phyloP scores from a whole-genome alignment of 495 filamentous ascomycete species.

The Aspergillus coremiiformis region DNA sequence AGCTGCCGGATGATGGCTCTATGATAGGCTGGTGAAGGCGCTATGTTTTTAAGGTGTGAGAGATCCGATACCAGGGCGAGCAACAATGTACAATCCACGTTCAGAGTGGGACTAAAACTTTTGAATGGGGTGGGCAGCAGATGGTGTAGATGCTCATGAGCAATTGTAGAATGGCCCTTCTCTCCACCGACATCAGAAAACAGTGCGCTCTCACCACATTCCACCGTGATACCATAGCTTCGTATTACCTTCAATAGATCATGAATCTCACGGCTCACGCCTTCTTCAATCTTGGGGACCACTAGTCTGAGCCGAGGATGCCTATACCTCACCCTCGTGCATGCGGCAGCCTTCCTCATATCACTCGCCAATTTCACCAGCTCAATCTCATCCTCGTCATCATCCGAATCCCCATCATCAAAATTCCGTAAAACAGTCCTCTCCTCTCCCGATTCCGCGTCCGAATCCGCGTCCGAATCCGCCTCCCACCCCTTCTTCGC shows the following conservation, averaged over 20 bases:
- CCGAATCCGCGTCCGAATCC: constrained; percentile 31
- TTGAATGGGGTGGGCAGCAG: constrained; percentile 50
- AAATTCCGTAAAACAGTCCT: constrained; percentile 31
- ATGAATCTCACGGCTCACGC: constrained; percentile 46
- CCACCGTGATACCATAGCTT: constrained; percentile 47
- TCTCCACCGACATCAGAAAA: constrained; percentile 7
- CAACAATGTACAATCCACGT: constrained; percentile 69
- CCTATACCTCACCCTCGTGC: constrained; percentile 48
- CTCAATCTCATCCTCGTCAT: constrained; percentile 40
- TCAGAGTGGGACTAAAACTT: constrained; percentile 50
- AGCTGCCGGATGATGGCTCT: constrained; percentile 56
- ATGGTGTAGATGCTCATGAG: constrained; percentile 26
- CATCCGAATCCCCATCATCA: constrained; percentile 17
- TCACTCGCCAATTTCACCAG: constrained; percentile 52
- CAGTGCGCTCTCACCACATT: constrained; percentile 30
- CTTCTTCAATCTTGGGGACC: constrained; percentile 49
- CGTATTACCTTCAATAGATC: constrained; percentile 50
- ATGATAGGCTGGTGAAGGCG: constrained; percentile 39
- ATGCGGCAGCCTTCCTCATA: constrained; percentile 45
- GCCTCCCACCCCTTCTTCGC: constrained; percentile 57
- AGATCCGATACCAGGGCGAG: constrained; percentile 67
- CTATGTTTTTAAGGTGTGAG: constrained; percentile 45
- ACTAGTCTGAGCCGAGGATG: constrained; percentile 55
- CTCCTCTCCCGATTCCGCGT: constrained; percentile 27
- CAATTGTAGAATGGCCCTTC: constrained; percentile 14